These are phyloP conservation scores for Rhodotorula sphaerocarpa DNA, from an alignment of 768 basidiomycete genomes.

Conservation along the genomic window DNA sequence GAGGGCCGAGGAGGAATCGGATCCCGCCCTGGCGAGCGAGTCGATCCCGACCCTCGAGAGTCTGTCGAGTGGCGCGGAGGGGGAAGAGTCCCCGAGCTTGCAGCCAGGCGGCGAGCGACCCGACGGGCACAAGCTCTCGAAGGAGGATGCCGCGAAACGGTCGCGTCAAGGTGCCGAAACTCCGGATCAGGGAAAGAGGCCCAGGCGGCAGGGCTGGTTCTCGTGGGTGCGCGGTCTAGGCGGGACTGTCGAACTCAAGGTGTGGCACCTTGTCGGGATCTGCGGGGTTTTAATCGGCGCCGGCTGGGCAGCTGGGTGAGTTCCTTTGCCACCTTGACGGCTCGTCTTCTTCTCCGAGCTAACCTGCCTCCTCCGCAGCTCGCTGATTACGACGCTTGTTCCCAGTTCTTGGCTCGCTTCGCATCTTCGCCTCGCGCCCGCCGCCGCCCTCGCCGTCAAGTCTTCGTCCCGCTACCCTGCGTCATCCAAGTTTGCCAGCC, in stretches of 20 bases:
- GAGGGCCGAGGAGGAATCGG: slow-evolving; percentile 72
- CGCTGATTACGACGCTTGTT: background rate
- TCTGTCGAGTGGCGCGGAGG: slow-evolving; percentile 4
- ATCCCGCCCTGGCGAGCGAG: slow-evolving; percentile 17
- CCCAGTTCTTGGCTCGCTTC: background rate
- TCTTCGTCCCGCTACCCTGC: too few species aligned
- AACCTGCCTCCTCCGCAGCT: background rate
- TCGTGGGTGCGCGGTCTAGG: slow-evolving; percentile 4
- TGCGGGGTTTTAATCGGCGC: slow-evolving; percentile 23
- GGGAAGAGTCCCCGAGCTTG: background rate
- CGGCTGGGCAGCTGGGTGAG: slow-evolving; percentile 23
- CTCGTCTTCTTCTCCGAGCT: background rate
- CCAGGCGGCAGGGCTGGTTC: slow-evolving; percentile 5
- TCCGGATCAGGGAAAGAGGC: background rate
- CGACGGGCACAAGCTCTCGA: background rate
- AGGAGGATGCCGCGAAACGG: too few species aligned
- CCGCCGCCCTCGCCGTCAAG: background rate
- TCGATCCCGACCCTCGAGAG: slow-evolving; percentile 18
- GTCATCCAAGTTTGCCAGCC: background rate
- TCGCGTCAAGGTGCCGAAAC: too few species aligned
- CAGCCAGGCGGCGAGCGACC: background rate
- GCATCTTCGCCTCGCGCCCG: background rate
- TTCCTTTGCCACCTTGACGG: background rate
- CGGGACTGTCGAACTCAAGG: slow-evolving; percentile 17
- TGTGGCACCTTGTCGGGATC: slow-evolving; percentile 31